phyloP scores from a whole-genome alignment of 2,329 filamentous ascomycete species.

The Cytospora piceae region DNA sequence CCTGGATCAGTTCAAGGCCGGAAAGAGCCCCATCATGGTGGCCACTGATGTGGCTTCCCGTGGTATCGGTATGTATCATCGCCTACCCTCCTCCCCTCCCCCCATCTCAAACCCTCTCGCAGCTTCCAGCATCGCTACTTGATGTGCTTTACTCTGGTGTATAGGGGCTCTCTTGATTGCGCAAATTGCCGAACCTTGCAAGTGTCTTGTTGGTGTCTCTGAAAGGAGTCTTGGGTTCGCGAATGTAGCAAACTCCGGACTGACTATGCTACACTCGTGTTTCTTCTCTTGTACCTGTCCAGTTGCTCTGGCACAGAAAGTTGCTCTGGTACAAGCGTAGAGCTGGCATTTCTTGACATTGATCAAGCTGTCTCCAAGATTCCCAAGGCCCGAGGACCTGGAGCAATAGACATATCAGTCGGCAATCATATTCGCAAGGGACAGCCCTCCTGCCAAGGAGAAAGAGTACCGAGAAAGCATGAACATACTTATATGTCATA shows the following conservation, averaged over 20 bases:
- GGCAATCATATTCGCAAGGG: conserved; percentile 59
- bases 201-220: conserved; percentile 78
- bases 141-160: conserved; percentile 90
- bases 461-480: conserved; percentile 51
- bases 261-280: conserved; percentile 70
- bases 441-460: conserved; percentile 63
- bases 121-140: conserved; percentile 63
- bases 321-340: conserved; percentile 71
- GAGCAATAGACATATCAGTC: conserved; percentile 56
- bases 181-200: conserved; percentile 84
- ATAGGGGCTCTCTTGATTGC: conserved; percentile 84
- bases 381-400: conserved; percentile 60
- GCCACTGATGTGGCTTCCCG: conserved; percentile 99
- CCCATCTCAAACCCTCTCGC: conserved; percentile 42
- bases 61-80: conserved; percentile 98
- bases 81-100: conserved; percentile 49
- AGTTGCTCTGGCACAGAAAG: conserved; percentile 61
- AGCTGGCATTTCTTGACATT: conserved; percentile 78
- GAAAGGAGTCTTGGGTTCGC: conserved; percentile 87
- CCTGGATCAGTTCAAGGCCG: conserved; percentile 98
- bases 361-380: conserved; percentile 71
- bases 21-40: conserved; percentile 99
- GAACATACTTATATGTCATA: conserved; percentile 54
- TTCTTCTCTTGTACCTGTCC: conserved; percentile 73
- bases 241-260: conserved; percentile 57